phyloP scores from a whole-genome alignment of 345 rosid species.

The Cardamine occulta region DNA sequence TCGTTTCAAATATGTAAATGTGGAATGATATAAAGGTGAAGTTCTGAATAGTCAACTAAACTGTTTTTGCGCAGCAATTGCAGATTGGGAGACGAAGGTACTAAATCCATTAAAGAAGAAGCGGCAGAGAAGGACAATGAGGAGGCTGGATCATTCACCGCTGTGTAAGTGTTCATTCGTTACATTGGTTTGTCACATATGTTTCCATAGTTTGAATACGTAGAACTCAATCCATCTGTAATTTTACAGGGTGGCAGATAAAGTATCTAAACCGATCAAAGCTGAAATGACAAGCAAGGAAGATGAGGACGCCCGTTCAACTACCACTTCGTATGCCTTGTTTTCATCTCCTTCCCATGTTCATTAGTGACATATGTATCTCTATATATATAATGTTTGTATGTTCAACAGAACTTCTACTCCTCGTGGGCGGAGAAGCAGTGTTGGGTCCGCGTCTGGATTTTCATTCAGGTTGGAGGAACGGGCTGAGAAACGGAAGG shows the following conservation, averaged over 20 bases:
- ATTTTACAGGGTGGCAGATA: slow-evolving; percentile 58
- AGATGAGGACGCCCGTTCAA: slow-evolving; percentile 81
- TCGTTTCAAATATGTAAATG: neutral
- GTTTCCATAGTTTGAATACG: neutral
- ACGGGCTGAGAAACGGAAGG: slow-evolving; percentile 93
- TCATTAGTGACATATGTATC: neutral
- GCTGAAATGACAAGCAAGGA: slow-evolving; percentile 56
- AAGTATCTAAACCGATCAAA: slow-evolving; percentile 51
- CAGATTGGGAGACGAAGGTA: slow-evolving; percentile 38
- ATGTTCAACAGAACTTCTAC: slow-evolving; percentile 60
- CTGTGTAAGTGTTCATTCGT: slow-evolving; percentile 34
- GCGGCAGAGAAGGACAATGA: slow-evolving; percentile 21
- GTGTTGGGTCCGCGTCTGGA: slow-evolving; percentile 70
- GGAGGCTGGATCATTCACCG: slow-evolving; percentile 1
- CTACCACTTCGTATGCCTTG: slow-evolving; percentile 69
- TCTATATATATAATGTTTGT: slow-evolving; percentile 15
- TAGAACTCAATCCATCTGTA: slow-evolving; percentile 7
- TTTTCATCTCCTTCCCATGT: slow-evolving; percentile 21
- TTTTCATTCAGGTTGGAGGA: slow-evolving; percentile 90
- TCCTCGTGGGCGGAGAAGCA: slow-evolving; percentile 57
- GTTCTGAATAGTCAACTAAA: slow-evolving; percentile 20
- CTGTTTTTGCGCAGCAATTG: neutral
- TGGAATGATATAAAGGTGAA: neutral
- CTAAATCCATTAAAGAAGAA: slow-evolving; percentile 33
- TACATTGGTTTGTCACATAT: neutral